These are phyloP conservation scores for Candida rishiriensis DNA, from an alignment of 805 yeast species.

Conservation along the genomic window DNA sequence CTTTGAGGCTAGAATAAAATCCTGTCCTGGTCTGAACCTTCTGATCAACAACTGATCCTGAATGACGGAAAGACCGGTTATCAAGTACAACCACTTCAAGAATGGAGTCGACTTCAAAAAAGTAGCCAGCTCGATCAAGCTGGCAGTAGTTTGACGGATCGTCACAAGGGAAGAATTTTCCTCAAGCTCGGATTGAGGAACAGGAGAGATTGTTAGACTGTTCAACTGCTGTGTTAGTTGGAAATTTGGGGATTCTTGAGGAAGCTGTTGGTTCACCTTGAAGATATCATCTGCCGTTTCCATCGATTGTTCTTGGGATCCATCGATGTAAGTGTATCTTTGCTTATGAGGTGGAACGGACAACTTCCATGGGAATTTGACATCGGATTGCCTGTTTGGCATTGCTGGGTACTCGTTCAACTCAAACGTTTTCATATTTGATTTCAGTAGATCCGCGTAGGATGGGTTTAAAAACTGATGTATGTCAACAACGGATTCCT, in stretches of 20 bases:
- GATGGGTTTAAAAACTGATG: constrained; percentile 56
- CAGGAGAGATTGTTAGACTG: constrained; percentile 10
- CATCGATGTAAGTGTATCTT: constrained; percentile 79
- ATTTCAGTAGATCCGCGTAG: constrained; percentile 43
- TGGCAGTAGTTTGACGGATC: constrained; percentile 21
- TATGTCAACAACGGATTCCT: constrained; percentile 68
- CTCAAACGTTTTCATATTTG: constrained; percentile 51
- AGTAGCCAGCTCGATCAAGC: constrained; percentile 48
- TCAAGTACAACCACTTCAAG: constrained; percentile 58
- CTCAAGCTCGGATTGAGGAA: constrained; percentile 1
- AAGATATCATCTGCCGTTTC: constrained; percentile 30
- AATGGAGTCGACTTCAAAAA: constrained; percentile 61
- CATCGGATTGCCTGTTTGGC: constrained; percentile 54
- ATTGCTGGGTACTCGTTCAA: constrained; percentile 47
- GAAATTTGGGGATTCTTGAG: constrained; percentile 58
- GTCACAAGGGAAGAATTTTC: constrained; percentile 17
- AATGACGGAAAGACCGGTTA: constrained; percentile 60
- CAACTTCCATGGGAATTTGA: constrained; percentile 75
- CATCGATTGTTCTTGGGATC: constrained; percentile 37
- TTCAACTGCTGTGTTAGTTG: constrained; percentile 18
- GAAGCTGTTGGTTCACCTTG: constrained; percentile 20
- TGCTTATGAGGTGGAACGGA: constrained; percentile 95
- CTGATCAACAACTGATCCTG: constrained; percentile 70
- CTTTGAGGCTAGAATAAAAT: constrained; percentile 83
- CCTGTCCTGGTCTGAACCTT: constrained; percentile 92